Percentiles rank a stretch among this genome's conserved stretches.
These are phyloP conservation scores for Entonaema liquescens DNA, from an alignment of 495 filamentous ascomycete species.

Conservation along the genomic window DNA sequence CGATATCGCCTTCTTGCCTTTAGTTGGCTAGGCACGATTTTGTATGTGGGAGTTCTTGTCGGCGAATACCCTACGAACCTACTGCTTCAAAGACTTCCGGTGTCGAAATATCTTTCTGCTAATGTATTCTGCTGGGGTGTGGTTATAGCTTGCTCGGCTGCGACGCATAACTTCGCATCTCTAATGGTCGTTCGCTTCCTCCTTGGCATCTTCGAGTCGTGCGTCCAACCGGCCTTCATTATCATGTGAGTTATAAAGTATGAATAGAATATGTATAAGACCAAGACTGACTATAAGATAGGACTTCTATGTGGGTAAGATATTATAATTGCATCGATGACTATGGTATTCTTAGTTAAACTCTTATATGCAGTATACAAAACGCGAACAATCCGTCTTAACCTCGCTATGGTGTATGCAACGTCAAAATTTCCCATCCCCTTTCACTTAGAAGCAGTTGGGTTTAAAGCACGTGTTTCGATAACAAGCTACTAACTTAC, in stretches of 20 bases:
- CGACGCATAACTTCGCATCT: not conserved
- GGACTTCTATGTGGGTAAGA: not conserved
- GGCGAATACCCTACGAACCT: not conserved
- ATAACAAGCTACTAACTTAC: not conserved
- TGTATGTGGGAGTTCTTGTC: not conserved
- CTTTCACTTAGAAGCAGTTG: not conserved
- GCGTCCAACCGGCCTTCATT: not conserved
- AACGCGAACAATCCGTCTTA: not conserved
- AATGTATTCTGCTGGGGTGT: not conserved
- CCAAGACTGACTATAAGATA: not conserved
- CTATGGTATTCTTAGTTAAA: not conserved
- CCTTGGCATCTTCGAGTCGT: not conserved
- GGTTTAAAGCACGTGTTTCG: too few species aligned
- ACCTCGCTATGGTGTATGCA: not conserved
- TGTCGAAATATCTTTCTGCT: not conserved
- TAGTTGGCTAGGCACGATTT: constrained; percentile 1
- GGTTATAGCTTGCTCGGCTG: not conserved
- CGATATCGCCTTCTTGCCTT: not conserved
- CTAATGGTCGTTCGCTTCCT: not conserved
- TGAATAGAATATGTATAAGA: not conserved
- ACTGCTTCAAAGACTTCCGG: not conserved
- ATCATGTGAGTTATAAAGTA: not conserved
- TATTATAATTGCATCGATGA: not conserved
- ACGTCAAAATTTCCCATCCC: not conserved
- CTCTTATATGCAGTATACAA: not conserved